A percentile compares a stretch with the other conserved stretches of the same genome.
These are phyloP conservation scores for Magnaporthiopsis incrustans DNA, from an alignment of 2,329 filamentous ascomycete species.

Conservation along the genomic window DNA sequence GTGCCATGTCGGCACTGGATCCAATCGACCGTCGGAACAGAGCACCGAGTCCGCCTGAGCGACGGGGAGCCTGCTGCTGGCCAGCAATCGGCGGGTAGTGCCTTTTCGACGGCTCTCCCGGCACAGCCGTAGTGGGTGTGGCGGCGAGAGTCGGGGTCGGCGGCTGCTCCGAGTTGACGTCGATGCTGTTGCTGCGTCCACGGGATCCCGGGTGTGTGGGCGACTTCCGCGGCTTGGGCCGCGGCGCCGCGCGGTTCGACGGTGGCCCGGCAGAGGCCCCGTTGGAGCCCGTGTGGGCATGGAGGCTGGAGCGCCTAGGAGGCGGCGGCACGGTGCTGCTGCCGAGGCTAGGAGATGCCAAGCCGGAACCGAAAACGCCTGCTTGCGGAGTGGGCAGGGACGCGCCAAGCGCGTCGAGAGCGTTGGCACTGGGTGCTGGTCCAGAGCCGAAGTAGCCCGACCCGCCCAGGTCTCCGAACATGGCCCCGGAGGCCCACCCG, in stretches of 20 bases:
- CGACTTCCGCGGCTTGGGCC: constrained; percentile 18
- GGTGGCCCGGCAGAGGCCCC: constrained; percentile 12
- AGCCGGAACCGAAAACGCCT: constrained; percentile 26
- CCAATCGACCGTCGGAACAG: constrained; percentile 40
- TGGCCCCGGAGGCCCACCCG: constrained; percentile 38
- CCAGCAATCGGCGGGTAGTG: constrained; percentile 44
- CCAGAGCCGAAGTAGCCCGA: constrained; percentile 23
- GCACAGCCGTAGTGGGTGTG: constrained; percentile 6
- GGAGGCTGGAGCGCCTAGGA: constrained; percentile 46
- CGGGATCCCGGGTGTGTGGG: constrained; percentile 11
- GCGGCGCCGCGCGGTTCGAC: constrained; percentile 11
- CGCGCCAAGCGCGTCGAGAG: constrained; percentile 36
- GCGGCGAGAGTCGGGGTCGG: constrained; percentile 2
- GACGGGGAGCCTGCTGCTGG: constrained; percentile 28
- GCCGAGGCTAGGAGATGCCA: constrained; percentile 20
- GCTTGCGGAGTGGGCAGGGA: constrained; percentile 34
- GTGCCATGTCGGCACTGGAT: constrained; percentile 14
- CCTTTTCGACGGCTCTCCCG: constrained; percentile 16
- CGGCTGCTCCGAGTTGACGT: constrained; percentile 12
- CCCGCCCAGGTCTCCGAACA: constrained; percentile 35
- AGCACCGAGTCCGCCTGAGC: constrained; percentile 37
- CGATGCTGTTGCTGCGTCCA: constrained; percentile 15
- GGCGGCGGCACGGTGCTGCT: constrained; percentile 32
- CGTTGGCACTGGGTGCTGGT: constrained; percentile 21
- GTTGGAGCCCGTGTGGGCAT: constrained; percentile 34